Evolutionary conservation across 495 filamentous ascomycete genomes (phyloP), one percentile per base, ranked within the genome.

Genomic region (Neurospora sp.): DNA sequence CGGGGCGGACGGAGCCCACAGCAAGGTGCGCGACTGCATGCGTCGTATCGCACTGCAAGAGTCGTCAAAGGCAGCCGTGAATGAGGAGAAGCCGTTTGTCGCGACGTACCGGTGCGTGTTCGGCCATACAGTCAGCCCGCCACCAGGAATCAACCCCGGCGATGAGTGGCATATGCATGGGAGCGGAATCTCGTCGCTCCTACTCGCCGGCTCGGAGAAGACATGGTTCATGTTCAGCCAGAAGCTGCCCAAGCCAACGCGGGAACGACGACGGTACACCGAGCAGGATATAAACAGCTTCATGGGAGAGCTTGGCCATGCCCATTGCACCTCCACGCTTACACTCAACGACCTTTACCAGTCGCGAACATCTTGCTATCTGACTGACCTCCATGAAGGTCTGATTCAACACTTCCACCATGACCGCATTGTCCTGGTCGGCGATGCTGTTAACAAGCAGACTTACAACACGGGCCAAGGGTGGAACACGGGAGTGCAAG

Each of bases 1-100:
- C 27, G 87, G 86, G 5, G 84, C 82, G 14, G 87, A 89, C 74
- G 87, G 87, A 22, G 82, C 85, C 40, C 82, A 86, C 74, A 84
- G 82, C 68, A 79, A 81, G 8, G 79, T 83, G 12, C 81, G 86
- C 4, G 74, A 82, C 20, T 79, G 79, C 37, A 76, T 35, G 73
- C 72, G 61, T 20, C 31, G 65, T 42, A 35, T 70, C 73, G 17
- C 17, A 71, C n/a, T 68, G 68, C 69, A 77, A 75, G 42, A 74
- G 78, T 71, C 53, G 73, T 27, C 70, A 72, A 74, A 38, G 80
- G 81, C 53, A n/a, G 16, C 37, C 14, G 40, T 65, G 20, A 53
- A 39, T 12, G 70, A 40, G 6, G 76, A 76, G 31, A 80, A 42
- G 12, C 77, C 77, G 12, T 74, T 75, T 70, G 37, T 71, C 3